phyloP scores from a whole-genome alignment of 2,329 filamentous ascomycete genomes.

The Trichoderma polysporum region DNA sequence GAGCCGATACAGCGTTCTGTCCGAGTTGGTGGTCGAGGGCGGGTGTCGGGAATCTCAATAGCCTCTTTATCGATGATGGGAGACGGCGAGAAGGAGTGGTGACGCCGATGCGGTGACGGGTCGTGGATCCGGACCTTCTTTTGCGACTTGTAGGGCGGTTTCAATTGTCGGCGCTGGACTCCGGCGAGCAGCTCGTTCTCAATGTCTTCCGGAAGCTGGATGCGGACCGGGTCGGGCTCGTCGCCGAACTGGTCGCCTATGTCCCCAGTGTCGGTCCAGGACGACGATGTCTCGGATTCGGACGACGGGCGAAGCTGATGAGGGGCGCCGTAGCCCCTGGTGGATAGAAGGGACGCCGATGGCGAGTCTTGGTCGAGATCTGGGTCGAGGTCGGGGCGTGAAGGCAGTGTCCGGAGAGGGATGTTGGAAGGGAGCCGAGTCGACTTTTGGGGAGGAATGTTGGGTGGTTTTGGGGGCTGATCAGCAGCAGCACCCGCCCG shows the following conservation, averaged over 20 bases:
- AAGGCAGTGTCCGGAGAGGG: slow-evolving; percentile 73
- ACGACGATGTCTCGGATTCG: slow-evolving; percentile 70
- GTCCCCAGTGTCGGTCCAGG: slow-evolving; percentile 94
- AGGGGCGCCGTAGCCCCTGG: slow-evolving; percentile 37
- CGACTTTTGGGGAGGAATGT: slow-evolving; percentile 74
- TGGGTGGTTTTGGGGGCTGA: slow-evolving; percentile 75
- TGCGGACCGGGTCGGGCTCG: slow-evolving; percentile 76
- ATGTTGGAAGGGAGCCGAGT: slow-evolving; percentile 79
- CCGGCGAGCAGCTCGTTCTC: slow-evolving; percentile 61
- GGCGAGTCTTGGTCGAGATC: slow-evolving; percentile 45
- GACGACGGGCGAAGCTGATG: slow-evolving; percentile 51
- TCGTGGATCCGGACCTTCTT: slow-evolving; percentile 70
- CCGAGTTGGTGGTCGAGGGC: slow-evolving; percentile 61
- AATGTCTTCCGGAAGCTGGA: slow-evolving; percentile 64
- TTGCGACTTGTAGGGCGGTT: slow-evolving; percentile 39
- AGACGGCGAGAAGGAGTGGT: slow-evolving; percentile 39
- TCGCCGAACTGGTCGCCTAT: slow-evolving; percentile 86
- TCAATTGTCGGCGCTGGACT: slow-evolving; percentile 46
- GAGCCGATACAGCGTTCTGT: slow-evolving; percentile 70
- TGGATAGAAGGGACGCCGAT: slow-evolving; percentile 37
- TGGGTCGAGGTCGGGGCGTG: slow-evolving; percentile 37
- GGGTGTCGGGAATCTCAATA: slow-evolving; percentile 74
- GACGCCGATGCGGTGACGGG: slow-evolving; percentile 43
- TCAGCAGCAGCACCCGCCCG: slow-evolving; percentile 69
- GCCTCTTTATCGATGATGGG: slow-evolving; percentile 66